Base-by-base conservation (phyloP, 495 filamentous ascomycete genomes). In the Annulohypoxylon moriforme region DNA sequence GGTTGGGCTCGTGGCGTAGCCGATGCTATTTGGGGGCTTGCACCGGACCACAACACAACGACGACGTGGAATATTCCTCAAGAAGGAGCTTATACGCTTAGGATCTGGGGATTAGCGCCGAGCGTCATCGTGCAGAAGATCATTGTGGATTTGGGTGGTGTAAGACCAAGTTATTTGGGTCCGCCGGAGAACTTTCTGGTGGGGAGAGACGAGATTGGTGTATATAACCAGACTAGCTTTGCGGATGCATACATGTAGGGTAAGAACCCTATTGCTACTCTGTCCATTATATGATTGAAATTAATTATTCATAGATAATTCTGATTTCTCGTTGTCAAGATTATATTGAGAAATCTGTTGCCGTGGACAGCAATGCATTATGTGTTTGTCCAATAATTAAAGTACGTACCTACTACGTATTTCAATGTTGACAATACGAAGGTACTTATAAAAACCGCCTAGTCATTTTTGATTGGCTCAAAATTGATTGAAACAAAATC, bases 91-190 rank as follows among this genome's bases (percentile, higher is more conserved):
- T 87, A 90, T 68, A 89, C 80, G 33, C 74, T 92, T 59, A 86
- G 86, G 53, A 61, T 93, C 20, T 89, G 88, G 86, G 81, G 85
- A 24, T 78, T 91, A 56, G 87, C 91, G 80, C 84, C 89, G 40
- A 88, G 87, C 20, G 79, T 92, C 1, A 81, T 91, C n/a, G 81
- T 93, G 49, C 88, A 92, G 81, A 92, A 91, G 80, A 80, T 92
- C 31, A 81, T 92, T 6, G 55, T 93, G 3, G 83, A 93, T 77
- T 68, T 93, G 52, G 91, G 91, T 0, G 91, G 90, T n/a, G 86
- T 92, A 6, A 80, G 87, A 57, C 76, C 80, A 27, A 89, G 86
- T 56, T 93, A 92, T 76, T 75, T 92, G 42, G 91, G 91, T 1
- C 91, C 91, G 60, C 89, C 90, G 4, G 89, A 91, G 85, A 91